A percentile compares a stretch with the other conserved stretches of the same genome.
Evolutionary conservation across 2,329 filamentous ascomycete species (phyloP).

Genomic region (Myriosclerotinia duriaeana): DNA sequence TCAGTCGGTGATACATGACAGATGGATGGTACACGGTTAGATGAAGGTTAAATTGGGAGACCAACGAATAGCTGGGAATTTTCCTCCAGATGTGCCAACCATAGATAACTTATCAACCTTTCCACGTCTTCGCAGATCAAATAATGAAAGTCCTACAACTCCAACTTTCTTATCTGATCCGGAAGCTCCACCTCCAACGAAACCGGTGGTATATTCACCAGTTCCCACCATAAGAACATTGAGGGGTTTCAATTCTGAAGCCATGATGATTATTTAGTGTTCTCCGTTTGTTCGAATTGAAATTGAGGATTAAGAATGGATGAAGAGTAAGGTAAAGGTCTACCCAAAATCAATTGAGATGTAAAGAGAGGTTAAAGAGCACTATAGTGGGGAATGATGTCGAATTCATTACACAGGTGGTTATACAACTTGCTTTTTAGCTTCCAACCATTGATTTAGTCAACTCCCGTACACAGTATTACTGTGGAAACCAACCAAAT

Average conservation of each 20-base stretch:
- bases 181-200: conserved; percentile 79
- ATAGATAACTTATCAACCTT: conserved; percentile 85
- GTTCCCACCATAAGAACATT: conserved; percentile 58
- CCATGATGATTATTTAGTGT: conserved; percentile 11
- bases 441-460: neutral
- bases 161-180: conserved; percentile 95
- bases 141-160: conserved; percentile 85
- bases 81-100: conserved; percentile 84
- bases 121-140: conserved; percentile 82
- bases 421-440: conserved; percentile 4
- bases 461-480: no score
- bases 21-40: neutral
- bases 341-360: conserved; percentile 15
- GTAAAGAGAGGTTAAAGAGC: neutral
- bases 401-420: neutral
- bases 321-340: neutral
- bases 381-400: conserved; percentile 12
- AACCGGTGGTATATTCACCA: conserved; percentile 95
- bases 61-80: conserved; percentile 88
- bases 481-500: neutral
- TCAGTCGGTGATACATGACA: neutral
- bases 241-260: conserved; percentile 30
- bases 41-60: neutral
- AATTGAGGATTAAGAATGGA: neutral
- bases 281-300: conserved; percentile 10